Conservation (phyloP, 108 stramenopile species). For the Seminavis robusta region DNA sequence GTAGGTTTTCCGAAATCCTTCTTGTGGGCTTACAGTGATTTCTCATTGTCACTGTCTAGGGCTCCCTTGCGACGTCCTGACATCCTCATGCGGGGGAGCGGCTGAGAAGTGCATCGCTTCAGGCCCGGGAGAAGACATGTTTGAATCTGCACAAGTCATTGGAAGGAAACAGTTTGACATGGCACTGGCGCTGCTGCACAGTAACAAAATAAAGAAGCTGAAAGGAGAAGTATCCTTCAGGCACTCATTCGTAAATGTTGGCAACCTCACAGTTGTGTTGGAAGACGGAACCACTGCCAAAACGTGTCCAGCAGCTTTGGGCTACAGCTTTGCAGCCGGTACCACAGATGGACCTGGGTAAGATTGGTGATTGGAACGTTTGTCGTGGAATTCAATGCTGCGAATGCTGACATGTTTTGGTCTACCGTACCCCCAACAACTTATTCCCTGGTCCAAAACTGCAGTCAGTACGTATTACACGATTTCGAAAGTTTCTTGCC, state of each 20-base stretch:
- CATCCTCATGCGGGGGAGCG: constrained; percentile 47
- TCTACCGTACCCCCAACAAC: neutral
- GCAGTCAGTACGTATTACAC: too few species aligned
- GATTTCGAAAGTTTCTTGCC: too few species aligned
- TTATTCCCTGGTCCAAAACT: neutral
- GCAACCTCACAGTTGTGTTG: constrained; percentile 31
- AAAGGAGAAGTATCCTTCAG: constrained; percentile 28
- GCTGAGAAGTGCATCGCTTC: constrained; percentile 39
- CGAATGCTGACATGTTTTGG: too few species aligned
- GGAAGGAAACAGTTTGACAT: constrained; percentile 38
- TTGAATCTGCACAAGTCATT: constrained; percentile 53
- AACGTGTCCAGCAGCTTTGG: constrained; percentile 47
- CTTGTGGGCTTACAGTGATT: neutral
- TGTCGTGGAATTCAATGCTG: too few species aligned
- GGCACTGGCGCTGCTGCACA: constrained; percentile 18
- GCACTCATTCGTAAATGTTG: constrained; percentile 53
- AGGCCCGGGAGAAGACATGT: constrained; percentile 52
- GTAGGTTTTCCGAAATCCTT: neutral
- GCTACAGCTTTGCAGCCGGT: constrained; percentile 59
- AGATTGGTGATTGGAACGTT: neutral
- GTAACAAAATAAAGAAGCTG: constrained; percentile 1
- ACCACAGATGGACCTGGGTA: constrained; percentile 63
- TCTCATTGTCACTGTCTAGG: constrained; percentile 3
- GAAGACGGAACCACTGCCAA: constrained; percentile 23
- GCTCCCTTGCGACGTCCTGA: constrained; percentile 37